Evolutionary conservation across 2,329 filamentous ascomycete genomes (phyloP).

Genomic region (Sporothrix pallida): DNA sequence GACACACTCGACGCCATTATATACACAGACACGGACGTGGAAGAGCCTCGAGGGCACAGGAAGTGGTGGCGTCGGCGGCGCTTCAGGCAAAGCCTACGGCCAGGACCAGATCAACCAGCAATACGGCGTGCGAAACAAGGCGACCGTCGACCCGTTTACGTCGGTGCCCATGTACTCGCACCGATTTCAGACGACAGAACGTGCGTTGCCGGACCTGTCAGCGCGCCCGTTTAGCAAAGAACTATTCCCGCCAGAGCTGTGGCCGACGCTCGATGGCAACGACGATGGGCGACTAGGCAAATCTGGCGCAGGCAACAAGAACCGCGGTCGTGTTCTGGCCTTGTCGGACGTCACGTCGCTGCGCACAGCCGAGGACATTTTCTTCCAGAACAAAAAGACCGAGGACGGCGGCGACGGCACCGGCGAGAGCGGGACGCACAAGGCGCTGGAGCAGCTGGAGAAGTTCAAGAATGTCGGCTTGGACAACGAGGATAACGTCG

Average conservation of each 20-base stretch:
- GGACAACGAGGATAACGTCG: constrained; percentile 46
- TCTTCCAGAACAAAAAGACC: constrained; percentile 49
- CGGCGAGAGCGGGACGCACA: constrained; percentile 41
- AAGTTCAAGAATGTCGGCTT: constrained; percentile 52
- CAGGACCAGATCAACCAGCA: constrained; percentile 64
- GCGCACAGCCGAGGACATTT: constrained; percentile 59
- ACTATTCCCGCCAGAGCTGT: constrained; percentile 63
- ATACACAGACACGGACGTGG: constrained; percentile 59
- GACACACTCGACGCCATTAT: constrained; percentile 60
- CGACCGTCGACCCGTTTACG: constrained; percentile 63
- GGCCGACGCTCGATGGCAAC: constrained; percentile 59
- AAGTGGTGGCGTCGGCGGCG: constrained; percentile 42
- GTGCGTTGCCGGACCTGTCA: constrained; percentile 61
- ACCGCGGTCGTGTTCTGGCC: constrained; percentile 51
- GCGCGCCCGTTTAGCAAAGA: constrained; percentile 55
- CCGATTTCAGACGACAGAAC: constrained; percentile 58
- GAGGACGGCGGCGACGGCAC: background rate
- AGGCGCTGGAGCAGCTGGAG: constrained; percentile 53
- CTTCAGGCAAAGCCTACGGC: constrained; percentile 52
- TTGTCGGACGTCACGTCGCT: constrained; percentile 56
- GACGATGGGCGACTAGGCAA: constrained; percentile 43
- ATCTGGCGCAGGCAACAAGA: constrained; percentile 36
- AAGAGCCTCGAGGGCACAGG: constrained; percentile 41
- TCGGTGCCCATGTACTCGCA: constrained; percentile 64
- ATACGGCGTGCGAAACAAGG: constrained; percentile 61